These are phyloP conservation scores for Puccinia triticina DNA, from an alignment of 1,284 basidiomycete genomes.

Conservation along the genomic window DNA sequence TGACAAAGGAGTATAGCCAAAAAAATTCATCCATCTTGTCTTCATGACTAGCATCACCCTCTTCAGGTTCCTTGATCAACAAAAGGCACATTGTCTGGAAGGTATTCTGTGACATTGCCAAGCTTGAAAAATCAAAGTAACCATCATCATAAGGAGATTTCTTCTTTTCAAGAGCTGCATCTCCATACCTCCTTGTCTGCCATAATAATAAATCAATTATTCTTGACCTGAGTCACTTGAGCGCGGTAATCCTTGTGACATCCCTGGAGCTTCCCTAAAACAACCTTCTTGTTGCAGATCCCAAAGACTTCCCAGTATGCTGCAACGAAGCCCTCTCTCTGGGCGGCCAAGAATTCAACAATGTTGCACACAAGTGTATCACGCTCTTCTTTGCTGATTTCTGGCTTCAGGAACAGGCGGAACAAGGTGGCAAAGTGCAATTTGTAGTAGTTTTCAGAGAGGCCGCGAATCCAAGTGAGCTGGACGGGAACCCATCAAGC, in stretches of 20 bases:
- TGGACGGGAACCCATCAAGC: slow-evolving; percentile 18
- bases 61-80: not conserved
- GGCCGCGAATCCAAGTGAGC: not conserved
- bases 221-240: slow-evolving; percentile 1
- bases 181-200: not conserved
- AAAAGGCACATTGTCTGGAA: not conserved
- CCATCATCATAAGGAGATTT: too few relatives aligned
- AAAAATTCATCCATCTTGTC: slow-evolving; percentile 9
- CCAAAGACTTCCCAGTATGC: slow-evolving; percentile 25
- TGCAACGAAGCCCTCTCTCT: too few relatives aligned
- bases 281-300: not conserved
- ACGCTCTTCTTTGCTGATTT: too few relatives aligned
- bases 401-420: not conserved
- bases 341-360: too few relatives aligned
- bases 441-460: slow-evolving; percentile 1
- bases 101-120: too few relatives aligned
- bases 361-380: too few relatives aligned
- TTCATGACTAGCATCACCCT: not conserved
- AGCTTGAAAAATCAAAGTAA: too few relatives aligned
- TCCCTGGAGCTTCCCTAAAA: not conserved
- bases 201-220: not conserved
- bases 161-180: too few relatives aligned
- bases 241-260: slow-evolving; percentile 28
- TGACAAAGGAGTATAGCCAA: slow-evolving; percentile 16
- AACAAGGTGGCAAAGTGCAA: slow-evolving; percentile 19